Base-by-base conservation (phyloP, 192 early-diverging fungal genomes). In the Chytriomyces hyalinus region DNA sequence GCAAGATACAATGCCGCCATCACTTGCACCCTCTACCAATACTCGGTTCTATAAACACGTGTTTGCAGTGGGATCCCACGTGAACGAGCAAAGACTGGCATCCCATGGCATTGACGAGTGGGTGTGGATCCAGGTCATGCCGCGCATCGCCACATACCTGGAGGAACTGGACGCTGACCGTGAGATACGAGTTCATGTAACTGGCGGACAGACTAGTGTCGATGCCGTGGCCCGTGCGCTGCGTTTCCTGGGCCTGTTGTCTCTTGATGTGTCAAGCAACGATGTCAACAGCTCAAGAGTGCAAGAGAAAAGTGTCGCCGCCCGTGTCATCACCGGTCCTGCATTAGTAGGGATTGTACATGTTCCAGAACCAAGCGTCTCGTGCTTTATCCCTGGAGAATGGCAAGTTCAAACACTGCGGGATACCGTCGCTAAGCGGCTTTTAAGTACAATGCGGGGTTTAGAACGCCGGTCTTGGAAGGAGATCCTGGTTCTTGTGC, bases 401-500 rank as follows among this genome's bases (percentile, higher is more conserved):
- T 73, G 57, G 53, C 57, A 62, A 20, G n/a, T 73, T 1, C 53
- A 73, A 4, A n/a, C 11, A 20, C 36, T 73, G 6, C 57, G 72
- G 9, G 22, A 20, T 28, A 17, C 3, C 22, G 4, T 69, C n/a
- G 15, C 6, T 6, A 36, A 49, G 43, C 26, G 26, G 26, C 67
- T 69, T 61, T 9, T 4, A 36, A 36, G 36, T 36, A 36, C 22
- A 28, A 17, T n/a, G 49, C 11, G 24, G 2, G n/a, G 13, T 22
- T 20, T 24, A 60, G 20, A 65, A 28, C 64, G 36, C 1, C 17
- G 64, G 26, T 15, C 64, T 15, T 65, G 64, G 64, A 60, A 9
- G 22, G 70, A 72, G 20, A 72, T 72, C 36, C 36, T 72, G 53
- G 70, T 72, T 20, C 22, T 72, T n/a, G 20, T 60, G 53, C 49